Conservation (phyloP, 345 rosid genomes). For the Lepidium sativum region DNA sequence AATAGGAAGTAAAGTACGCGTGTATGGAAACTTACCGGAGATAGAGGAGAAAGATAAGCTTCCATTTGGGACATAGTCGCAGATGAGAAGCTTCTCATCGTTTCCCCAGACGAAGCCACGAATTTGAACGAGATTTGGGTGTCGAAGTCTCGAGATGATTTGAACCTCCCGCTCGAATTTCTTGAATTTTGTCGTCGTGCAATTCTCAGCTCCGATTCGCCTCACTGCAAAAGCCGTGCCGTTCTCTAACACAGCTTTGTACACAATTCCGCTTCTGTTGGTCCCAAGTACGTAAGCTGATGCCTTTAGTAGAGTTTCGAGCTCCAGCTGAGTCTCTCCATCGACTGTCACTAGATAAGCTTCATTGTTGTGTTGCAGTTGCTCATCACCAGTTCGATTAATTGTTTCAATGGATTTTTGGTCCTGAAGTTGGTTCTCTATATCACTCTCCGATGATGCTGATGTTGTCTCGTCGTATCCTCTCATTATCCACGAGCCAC, state of each 20-base stretch:
- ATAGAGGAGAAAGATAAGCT: constrained; percentile 40
- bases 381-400: constrained; percentile 14
- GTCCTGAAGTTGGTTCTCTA: constrained; percentile 24
- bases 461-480: constrained; percentile 27
- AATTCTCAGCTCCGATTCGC: constrained; percentile 61
- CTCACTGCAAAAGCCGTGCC: constrained; percentile 71
- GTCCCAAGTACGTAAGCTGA: constrained; percentile 78
- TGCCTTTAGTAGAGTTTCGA: constrained; percentile 66
- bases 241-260: constrained; percentile 70
- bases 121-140: constrained; percentile 61
- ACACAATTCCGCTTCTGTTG: constrained; percentile 49
- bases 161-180: constrained; percentile 64
- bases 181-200: constrained; percentile 33
- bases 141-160: constrained; percentile 47
- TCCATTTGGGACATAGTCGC: constrained; percentile 65
- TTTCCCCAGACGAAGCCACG: constrained; percentile 82
- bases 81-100: constrained; percentile 80
- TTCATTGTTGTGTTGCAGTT: constrained; percentile 5
- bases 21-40: constrained; percentile 38
- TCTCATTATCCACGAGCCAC: constrained; percentile 50
- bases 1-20: not conserved
- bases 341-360: constrained; percentile 52
- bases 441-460: constrained; percentile 33
- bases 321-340: constrained; percentile 57
- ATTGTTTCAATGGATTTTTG: not conserved